Evolutionary conservation across 1,139 yeast genomes (phyloP), one percentile per base, ranked within the genome.

Genomic region (Scheffersomyces quercinus): DNA sequence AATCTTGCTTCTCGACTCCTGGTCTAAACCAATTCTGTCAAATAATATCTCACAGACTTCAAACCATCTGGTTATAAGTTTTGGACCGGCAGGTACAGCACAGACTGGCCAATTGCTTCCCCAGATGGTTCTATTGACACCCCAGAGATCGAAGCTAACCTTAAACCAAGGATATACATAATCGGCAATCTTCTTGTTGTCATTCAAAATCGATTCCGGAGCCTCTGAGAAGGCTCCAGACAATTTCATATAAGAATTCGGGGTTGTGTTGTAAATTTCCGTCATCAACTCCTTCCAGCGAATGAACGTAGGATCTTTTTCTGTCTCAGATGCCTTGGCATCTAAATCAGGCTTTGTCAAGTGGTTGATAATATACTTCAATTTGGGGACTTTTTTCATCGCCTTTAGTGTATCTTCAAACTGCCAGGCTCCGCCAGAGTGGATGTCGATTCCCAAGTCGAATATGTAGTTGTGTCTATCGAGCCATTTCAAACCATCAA

Each of bases 51-150:
- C 55, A 1, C 58, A 54, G 5, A 58, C 40, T 14, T 38, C 39
- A 12, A 41, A 46, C 62, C 61, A 58, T 12, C 39, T 49, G 3
- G 32, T 5, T 4, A 43, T 48, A n/a, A 55, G 43, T 12, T 40
- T 29, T 5, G 34, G 35, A 0, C 54, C 56, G 3, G 55, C 57
- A 6, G 48, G 42, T 12, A 58, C 37, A 11, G 59, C 62, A 44
- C 72, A 67, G 3, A 70, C 73, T 0, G 77, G 77, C 75, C 75
- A 73, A 49, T 73, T 74, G 46, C 74, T 68, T 4, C 73, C 77
- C 69, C 71, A 73, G 7, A 73, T 57, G 3, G 66, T 53, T 6
- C 59, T 47, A 1, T 62, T 57, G 1, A 52, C 43, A 2, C 72
- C 74, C 62, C 68, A 69, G 11, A 53, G 41, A 1, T 59, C 61